Evolutionary conservation across 2,329 filamentous ascomycete species (phyloP).

Genomic region (Ophiostoma montium): DNA sequence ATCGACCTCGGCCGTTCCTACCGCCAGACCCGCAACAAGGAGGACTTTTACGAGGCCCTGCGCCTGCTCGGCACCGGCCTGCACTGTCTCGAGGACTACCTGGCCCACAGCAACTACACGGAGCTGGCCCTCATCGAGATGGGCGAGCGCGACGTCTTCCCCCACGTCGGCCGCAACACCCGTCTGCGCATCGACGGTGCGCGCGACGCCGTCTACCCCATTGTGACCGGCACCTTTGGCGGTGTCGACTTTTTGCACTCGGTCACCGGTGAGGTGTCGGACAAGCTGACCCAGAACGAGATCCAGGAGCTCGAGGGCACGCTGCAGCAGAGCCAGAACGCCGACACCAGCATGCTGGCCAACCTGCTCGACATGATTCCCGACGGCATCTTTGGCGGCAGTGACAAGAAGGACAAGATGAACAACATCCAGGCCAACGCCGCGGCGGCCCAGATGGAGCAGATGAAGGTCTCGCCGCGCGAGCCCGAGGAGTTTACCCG

Average conservation of each 20-base stretch:
- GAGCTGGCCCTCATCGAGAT: conserved; percentile 81
- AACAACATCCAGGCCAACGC: conserved; percentile 70
- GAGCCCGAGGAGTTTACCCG: conserved; percentile 71
- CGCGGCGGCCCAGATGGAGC: conserved; percentile 58
- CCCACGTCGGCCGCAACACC: conserved; percentile 71
- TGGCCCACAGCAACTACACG: conserved; percentile 86
- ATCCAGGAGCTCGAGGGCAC: conserved; percentile 79
- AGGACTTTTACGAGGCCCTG: conserved; percentile 77
- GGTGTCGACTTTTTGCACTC: conserved; percentile 91
- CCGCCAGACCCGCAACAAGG: conserved; percentile 47
- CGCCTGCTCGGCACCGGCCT: conserved; percentile 75
- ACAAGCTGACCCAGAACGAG: conserved; percentile 85
- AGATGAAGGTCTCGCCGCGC: conserved; percentile 58
- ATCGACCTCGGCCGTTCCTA: conserved; percentile 74
- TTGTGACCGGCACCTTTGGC: conserved; percentile 85
- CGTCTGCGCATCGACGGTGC: conserved; percentile 54
- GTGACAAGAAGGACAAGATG: conserved; percentile 60
- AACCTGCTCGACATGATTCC: conserved; percentile 73
- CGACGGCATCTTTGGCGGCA: conserved; percentile 61
- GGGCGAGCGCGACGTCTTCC: conserved; percentile 68
- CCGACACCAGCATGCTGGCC: conserved; percentile 61
- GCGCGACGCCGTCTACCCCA: conserved; percentile 54
- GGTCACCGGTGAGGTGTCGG: conserved; percentile 63
- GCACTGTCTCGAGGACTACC: conserved; percentile 83
- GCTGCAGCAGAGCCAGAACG: conserved; percentile 48